Evolutionary conservation across 2,329 filamentous ascomycete genomes (phyloP), one percentile per base, ranked within the genome.

Genomic region (Cladophialophora carrionii): DNA sequence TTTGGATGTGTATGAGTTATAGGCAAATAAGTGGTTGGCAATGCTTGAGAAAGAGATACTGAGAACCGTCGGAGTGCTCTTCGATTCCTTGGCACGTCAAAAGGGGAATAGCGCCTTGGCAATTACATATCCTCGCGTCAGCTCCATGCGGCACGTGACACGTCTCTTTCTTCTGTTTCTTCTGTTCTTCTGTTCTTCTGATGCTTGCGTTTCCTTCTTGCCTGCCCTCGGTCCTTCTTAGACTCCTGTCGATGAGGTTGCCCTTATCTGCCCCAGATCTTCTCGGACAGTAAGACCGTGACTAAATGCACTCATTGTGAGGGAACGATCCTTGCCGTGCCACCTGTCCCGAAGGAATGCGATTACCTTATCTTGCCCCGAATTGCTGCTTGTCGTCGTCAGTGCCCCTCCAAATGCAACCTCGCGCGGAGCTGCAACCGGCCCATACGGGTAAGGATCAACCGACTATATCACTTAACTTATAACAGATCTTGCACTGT

Each of bases 321-420:
- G 22, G 20, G 6, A n/a, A 17, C 46, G 46, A 41, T 41, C 34
- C 46, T 20, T 22, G 46, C 46, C n/a, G 20, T 49, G 46, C 46
- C n/a, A n/a, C 46, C 12, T 24, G 22, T 49, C 46, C 46, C 46
- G 46, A 49, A 49, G 46, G 20, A 49, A 26, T 24, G 20, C 46
- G 1, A 1, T 1, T 49, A 17, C 46, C 20, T 49, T 49, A 49
- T 49, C 46, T 4, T 26, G 20, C 46, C 6, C 12, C 7, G 20
- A 17, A 10, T 24, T 22, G 46, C 46, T 20, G 9, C n/a, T 10
- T 49, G n/a, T n/a, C 10, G 46, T 7, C 1, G 7, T 17, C n/a
- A 26, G 20, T 49, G 46, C 46, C 46, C 46, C 46, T 49, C 46
- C 34, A 26, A 49, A 49, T 49, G 46, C 46, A 49, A 49, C 46